Evolutionary conservation across 306 rosid genomes (phyloP).

Genomic region (Canavalia ensiformis): DNA sequence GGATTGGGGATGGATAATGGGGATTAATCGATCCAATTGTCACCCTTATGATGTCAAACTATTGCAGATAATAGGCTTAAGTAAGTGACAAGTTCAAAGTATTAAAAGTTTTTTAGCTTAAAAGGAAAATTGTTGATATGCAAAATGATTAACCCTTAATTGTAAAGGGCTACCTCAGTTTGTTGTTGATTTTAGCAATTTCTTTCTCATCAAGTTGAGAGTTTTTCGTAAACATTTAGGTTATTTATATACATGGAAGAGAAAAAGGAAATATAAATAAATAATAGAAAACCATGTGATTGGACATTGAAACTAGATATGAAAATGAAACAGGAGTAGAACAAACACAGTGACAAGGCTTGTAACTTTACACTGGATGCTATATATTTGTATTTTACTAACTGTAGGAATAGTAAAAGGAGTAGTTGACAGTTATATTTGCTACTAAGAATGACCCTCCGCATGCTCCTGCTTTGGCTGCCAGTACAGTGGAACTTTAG

Average conservation of each 20-base stretch:
- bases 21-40: neutral
- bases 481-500: neutral
- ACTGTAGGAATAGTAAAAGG: neutral
- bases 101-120: neutral
- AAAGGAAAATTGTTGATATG: neutral
- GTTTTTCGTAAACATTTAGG: neutral
- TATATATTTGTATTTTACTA: neutral
- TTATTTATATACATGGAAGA: neutral
- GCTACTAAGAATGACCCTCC: neutral
- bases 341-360: neutral
- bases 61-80: neutral
- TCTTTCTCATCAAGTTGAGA: neutral
- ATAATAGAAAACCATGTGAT: neutral
- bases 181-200: neutral
- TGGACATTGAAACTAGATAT: neutral
- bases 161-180: neutral
- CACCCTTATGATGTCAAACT: neutral
- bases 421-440: neutral
- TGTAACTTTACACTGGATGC: neutral
- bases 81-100: neutral
- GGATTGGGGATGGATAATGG: neutral
- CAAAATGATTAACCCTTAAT: slow-evolving; percentile 7
- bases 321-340: neutral
- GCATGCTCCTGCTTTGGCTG: neutral
- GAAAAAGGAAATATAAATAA: neutral